Conservation (phyloP, 768 basidiomycete species). For the Termitomyces sp. region DNA sequence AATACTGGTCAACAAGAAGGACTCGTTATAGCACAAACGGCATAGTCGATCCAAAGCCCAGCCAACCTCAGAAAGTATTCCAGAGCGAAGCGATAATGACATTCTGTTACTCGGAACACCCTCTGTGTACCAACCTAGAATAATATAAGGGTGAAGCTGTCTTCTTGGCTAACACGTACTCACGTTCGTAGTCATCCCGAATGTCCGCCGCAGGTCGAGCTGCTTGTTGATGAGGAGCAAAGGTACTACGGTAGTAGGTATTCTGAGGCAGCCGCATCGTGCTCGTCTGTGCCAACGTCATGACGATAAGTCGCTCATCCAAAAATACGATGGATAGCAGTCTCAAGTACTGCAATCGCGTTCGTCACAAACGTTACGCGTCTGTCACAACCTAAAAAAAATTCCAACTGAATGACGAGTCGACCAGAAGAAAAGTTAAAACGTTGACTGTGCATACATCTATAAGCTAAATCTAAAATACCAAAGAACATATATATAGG, state of each 20-base stretch:
- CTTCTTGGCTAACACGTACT: conserved; percentile 14
- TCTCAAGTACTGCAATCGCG: conserved; percentile 13
- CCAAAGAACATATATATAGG: not conserved
- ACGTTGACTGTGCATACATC: not conserved
- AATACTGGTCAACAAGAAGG: conserved; percentile 64
- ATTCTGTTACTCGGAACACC: conserved; percentile 76
- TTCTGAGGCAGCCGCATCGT: conserved; percentile 10
- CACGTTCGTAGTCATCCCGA: conserved; percentile 78
- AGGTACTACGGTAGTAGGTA: conserved; percentile 24
- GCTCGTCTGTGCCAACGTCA: conserved; percentile 11
- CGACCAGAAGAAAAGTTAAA: not conserved
- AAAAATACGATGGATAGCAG: not conserved
- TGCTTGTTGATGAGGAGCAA: conserved; percentile 20
- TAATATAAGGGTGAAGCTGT: conserved; percentile 9
- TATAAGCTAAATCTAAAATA: not conserved
- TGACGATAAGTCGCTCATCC: conserved; percentile 2
- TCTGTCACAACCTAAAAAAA: conserved; percentile 1
- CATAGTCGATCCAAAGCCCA: conserved; percentile 90
- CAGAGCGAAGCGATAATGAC: conserved; percentile 84
- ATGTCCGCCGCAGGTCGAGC: conserved; percentile 35
- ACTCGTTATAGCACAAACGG: conserved; percentile 73
- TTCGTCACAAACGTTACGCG: conserved; percentile 16
- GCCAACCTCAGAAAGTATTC: conserved; percentile 73
- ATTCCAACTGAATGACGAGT: not conserved
- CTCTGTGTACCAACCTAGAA: conserved; percentile 83